A percentile compares a stretch with the other conserved stretches of the same genome.
Conservation (phyloP, 768 basidiomycete genomes). For the Suillus occidentalis region DNA sequence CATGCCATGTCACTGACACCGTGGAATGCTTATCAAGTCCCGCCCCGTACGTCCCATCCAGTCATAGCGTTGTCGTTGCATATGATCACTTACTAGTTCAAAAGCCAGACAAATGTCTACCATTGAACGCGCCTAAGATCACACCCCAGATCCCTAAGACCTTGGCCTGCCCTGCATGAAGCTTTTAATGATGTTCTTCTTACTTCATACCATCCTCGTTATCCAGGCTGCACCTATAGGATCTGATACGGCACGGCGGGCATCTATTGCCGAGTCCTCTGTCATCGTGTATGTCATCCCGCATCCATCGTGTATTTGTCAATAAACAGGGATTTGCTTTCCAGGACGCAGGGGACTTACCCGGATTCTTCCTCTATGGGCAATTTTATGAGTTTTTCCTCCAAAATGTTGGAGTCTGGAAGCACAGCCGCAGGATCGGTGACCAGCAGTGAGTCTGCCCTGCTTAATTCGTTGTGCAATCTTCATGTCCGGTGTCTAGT, state of each 20-base stretch:
- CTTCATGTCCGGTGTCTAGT: not conserved
- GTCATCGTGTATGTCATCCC: not conserved
- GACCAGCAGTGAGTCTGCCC: not conserved
- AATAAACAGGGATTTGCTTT: not conserved
- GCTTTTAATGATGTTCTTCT: not conserved
- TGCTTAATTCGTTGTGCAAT: not conserved
- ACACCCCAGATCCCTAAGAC: not conserved
- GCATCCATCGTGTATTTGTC: not conserved
- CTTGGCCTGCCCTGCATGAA: not conserved
- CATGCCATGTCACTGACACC: not conserved
- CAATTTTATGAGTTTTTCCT: not conserved
- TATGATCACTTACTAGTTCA: not conserved
- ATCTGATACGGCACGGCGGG: not conserved
- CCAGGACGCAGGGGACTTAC: not conserved
- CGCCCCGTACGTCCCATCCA: not conserved
- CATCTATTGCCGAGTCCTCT: not conserved
- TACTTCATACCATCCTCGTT: not conserved
- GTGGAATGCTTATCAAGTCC: not conserved
- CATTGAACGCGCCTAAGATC: not conserved
- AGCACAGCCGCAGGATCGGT: not conserved
- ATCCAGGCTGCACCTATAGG: not conserved
- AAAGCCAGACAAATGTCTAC: not conserved
- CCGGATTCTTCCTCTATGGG: not conserved
- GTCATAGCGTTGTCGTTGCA: not conserved
- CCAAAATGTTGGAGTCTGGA: not conserved